phyloP scores from a whole-genome alignment of 345 rosid species.

The Heritiera fomes region DNA sequence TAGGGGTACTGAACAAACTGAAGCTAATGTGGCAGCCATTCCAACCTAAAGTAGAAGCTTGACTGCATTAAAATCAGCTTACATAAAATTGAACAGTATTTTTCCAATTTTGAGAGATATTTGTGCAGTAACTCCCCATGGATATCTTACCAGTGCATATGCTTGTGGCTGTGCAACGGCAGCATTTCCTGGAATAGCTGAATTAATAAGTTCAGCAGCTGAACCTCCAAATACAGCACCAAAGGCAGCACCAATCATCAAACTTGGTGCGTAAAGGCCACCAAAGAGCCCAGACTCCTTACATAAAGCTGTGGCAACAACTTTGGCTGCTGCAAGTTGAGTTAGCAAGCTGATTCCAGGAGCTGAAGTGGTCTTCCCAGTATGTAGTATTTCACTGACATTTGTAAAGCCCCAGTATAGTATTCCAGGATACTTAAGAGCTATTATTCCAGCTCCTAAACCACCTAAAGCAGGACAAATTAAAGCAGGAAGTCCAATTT shows the following conservation, averaged over 20 bases:
- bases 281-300: slow-evolving; percentile 99
- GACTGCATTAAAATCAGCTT: slow-evolving; percentile 24
- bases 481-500: slow-evolving; percentile 80
- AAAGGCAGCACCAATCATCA: slow-evolving; percentile 98
- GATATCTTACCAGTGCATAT: slow-evolving; percentile 79
- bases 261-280: slow-evolving; percentile 95
- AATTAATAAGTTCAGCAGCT: slow-evolving; percentile 85
- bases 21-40: slow-evolving; percentile 98
- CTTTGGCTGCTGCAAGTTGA: slow-evolving; percentile 93
- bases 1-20: slow-evolving; percentile 97
- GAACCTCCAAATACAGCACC: slow-evolving; percentile 99
- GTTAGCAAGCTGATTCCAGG: slow-evolving; percentile 94
- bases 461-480: slow-evolving; percentile 98
- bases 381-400: slow-evolving; percentile 91
- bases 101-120: slow-evolving; percentile 34
- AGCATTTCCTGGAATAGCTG: slow-evolving; percentile 95
- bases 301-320: slow-evolving; percentile 91
- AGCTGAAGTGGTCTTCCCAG: slow-evolving; percentile 94
- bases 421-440: slow-evolving; percentile 96
- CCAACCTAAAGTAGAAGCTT: slow-evolving; percentile 68
- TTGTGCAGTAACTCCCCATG: slow-evolving; percentile 14
- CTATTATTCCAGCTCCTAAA: slow-evolving; percentile 93
- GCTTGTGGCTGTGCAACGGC: slow-evolving; percentile 99
- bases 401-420: slow-evolving; percentile 98
- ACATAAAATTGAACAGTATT: slow-evolving; percentile 7